phyloP scores from a whole-genome alignment of 2,329 filamentous ascomycete genomes.

The Malbranchea zuffiana region DNA sequence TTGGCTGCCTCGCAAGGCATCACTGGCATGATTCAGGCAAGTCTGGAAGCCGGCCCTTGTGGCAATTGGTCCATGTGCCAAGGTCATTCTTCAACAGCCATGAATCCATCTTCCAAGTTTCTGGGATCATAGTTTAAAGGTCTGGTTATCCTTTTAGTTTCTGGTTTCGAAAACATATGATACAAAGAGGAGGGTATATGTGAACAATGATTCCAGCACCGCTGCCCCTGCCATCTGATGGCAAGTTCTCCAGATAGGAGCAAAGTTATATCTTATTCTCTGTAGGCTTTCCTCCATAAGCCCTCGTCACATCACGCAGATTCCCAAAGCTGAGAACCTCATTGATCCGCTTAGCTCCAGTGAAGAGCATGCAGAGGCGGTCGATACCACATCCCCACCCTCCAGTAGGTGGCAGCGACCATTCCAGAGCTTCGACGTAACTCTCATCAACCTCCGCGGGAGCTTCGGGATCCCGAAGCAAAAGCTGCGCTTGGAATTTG shows the following conservation, averaged over 20 bases:
- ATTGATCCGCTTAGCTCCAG: conserved; percentile 64
- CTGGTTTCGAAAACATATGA: too few species aligned
- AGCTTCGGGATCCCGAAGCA: conserved; percentile 38
- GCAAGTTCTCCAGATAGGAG: too few species aligned
- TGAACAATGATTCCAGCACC: too few species aligned
- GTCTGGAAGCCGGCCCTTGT: not conserved
- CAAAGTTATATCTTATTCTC: not conserved
- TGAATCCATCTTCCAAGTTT: too few species aligned
- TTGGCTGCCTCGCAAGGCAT: too few species aligned
- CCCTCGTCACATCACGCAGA: conserved; percentile 45
- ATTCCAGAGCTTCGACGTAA: conserved; percentile 75
- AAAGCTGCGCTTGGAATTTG: conserved; percentile 60
- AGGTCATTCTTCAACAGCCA: too few species aligned
- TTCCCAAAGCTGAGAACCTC: conserved; percentile 86
- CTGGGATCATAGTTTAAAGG: too few species aligned
- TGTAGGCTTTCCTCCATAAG: not conserved
- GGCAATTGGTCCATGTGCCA: not conserved
- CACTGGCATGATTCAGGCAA: too few species aligned
- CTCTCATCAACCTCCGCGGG: conserved; percentile 57
- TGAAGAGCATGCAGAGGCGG: conserved; percentile 81
- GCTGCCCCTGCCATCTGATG: too few species aligned
- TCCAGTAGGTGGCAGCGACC: conserved; percentile 86
- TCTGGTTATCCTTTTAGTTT: too few species aligned
- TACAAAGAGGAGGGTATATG: too few species aligned
- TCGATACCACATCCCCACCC: conserved; percentile 96